phyloP scores from a whole-genome alignment of 2,329 filamentous ascomycete species.

The Penicillium italicum region DNA sequence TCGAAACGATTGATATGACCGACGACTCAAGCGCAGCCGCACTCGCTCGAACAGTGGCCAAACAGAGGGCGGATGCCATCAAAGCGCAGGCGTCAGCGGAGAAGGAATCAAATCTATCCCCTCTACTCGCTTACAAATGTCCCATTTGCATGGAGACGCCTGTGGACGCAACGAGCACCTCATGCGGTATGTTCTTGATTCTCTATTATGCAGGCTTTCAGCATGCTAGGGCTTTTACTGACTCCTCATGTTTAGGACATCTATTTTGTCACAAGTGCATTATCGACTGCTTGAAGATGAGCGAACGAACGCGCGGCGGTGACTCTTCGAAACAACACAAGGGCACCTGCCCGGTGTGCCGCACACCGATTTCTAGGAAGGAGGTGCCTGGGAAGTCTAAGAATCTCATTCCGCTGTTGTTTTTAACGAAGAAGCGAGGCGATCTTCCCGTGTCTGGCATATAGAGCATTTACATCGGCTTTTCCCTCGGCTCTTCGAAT shows the following conservation, averaged over 20 bases:
- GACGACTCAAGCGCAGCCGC: slow-evolving; percentile 40
- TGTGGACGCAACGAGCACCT: slow-evolving; percentile 57
- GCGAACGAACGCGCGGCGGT: slow-evolving; percentile 44
- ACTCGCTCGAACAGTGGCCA: slow-evolving; percentile 48
- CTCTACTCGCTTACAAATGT: slow-evolving; percentile 52
- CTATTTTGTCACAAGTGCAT: slow-evolving; percentile 64
- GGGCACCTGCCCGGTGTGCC: slow-evolving; percentile 46
- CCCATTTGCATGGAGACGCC: slow-evolving; percentile 63
- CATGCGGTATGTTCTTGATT: slow-evolving; percentile 52
- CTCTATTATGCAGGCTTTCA: not conserved
- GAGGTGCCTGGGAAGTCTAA: slow-evolving; percentile 36
- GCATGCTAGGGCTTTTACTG: not conserved
- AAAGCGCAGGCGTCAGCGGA: not conserved
- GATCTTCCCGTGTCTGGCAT: not conserved
- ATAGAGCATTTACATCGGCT: not conserved
- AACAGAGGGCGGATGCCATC: slow-evolving; percentile 33
- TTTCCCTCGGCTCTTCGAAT: not conserved
- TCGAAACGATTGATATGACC: slow-evolving; percentile 52
- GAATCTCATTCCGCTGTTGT: slow-evolving; percentile 39
- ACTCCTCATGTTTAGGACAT: slow-evolving; percentile 47
- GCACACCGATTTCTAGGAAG: slow-evolving; percentile 39
- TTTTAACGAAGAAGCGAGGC: slow-evolving; percentile 13
- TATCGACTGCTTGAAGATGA: slow-evolving; percentile 56
- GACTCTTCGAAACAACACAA: slow-evolving; percentile 30
- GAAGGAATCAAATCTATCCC: slow-evolving; percentile 17